Percentiles rank a stretch among this genome's conserved stretches.
Evolutionary conservation across 352 stramenopile genomes (phyloP).

Genomic region (Poterioochromonas sp.): DNA sequence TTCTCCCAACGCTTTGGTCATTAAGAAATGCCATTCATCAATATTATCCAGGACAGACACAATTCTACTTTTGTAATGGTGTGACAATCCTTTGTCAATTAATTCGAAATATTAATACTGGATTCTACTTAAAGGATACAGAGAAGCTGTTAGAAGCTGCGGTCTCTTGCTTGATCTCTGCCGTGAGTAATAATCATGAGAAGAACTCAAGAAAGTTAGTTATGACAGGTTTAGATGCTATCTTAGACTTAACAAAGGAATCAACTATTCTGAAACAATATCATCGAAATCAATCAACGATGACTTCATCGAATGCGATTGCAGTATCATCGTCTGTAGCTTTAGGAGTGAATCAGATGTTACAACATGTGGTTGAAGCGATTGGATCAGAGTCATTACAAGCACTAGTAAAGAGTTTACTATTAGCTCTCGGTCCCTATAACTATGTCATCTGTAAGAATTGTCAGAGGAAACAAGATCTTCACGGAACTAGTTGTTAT

Average conservation of each 20-base stretch:
- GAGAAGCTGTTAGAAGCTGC: conserved; percentile 27
- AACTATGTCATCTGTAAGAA: conserved; percentile 34
- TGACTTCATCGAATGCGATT: no score
- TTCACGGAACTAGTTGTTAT: conserved; percentile 25
- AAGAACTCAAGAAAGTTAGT: conserved; percentile 12
- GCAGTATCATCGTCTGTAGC: no score
- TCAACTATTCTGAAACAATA: background rate
- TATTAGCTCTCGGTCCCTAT: conserved; percentile 12
- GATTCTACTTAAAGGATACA: background rate
- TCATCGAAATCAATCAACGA: background rate
- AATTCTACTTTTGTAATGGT: conserved; percentile 21
- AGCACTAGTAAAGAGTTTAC: conserved; percentile 11
- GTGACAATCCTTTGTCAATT: background rate
- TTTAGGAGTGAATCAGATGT: no score
- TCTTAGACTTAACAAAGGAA: background rate
- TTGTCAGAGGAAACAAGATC: conserved; percentile 28
- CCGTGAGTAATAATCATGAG: background rate
- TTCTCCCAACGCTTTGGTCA: conserved; percentile 30
- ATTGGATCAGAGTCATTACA: background rate
- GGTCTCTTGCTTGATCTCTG: background rate
- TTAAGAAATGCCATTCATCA: conserved; percentile 6
- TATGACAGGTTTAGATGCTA: background rate
- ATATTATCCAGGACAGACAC: background rate
- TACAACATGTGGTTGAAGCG: background rate
- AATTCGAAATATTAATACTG: background rate